Evolutionary conservation across 192 early-diverging fungal species (phyloP).

Genomic region (Coemansia sp.): DNA sequence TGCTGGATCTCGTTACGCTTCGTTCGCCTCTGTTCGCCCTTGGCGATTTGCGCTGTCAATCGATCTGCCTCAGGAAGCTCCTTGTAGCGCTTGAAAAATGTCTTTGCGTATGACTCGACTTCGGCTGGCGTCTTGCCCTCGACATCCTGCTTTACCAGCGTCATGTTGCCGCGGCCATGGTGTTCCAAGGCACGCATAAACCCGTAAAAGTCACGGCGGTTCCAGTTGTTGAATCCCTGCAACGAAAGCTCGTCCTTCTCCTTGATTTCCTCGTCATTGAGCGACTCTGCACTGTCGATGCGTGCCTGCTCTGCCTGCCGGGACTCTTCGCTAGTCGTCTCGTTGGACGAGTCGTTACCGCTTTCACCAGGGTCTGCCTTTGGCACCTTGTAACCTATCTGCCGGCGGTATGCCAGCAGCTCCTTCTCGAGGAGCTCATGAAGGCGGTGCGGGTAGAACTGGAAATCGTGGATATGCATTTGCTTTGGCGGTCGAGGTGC

Average conservation of each 20-base stretch:
- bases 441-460: slow-evolving; percentile 85
- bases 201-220: slow-evolving; percentile 81
- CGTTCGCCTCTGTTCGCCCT: slow-evolving; percentile 80
- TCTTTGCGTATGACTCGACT: slow-evolving; percentile 77
- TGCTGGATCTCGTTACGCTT: slow-evolving; percentile 82
- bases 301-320: slow-evolving; percentile 74
- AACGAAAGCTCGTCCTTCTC: slow-evolving; percentile 67
- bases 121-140: slow-evolving; percentile 90
- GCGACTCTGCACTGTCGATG: slow-evolving; percentile 85
- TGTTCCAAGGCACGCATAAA: slow-evolving; percentile 86
- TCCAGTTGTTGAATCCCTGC: slow-evolving; percentile 89
- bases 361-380: slow-evolving; percentile 48
- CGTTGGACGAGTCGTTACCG: slow-evolving; percentile 26
- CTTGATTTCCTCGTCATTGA: slow-evolving; percentile 83
- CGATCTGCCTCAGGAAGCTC: slow-evolving; percentile 90
- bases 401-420: slow-evolving; percentile 67
- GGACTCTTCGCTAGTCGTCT: slow-evolving; percentile 58
- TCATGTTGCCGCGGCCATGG: slow-evolving; percentile 76
- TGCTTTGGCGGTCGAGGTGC: slow-evolving; percentile 67
- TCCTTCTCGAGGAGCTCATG: slow-evolving; percentile 81
- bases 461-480: slow-evolving; percentile 79
- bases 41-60: slow-evolving; percentile 79
- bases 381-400: slow-evolving; percentile 71
- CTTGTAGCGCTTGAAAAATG: slow-evolving; percentile 87
- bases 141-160: slow-evolving; percentile 78